Evolutionary conservation across 192 early-diverging fungal genomes (phyloP), one percentile per base, ranked within the genome.

Genomic region (Coemansia asiatica): DNA sequence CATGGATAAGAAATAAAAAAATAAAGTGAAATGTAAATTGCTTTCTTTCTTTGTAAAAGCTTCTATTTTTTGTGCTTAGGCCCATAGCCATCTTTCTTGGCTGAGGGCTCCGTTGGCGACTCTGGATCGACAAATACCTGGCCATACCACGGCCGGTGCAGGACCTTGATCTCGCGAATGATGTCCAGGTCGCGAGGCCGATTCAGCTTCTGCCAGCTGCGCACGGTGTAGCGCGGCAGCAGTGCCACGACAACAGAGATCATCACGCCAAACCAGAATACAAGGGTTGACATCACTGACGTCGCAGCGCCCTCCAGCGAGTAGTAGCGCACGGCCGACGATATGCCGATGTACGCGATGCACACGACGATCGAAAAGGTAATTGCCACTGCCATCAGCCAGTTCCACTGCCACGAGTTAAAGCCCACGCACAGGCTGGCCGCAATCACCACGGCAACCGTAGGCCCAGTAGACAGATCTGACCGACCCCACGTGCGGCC

Each of bases 351-450:
- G 74, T 93, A 94, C 4, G 67, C 60, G 18, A 91, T 72, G 72
- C 90, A 86, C 29, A 94, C 72, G 1, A 81, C 61, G 25, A 95
- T 85, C 38, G 91, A 90, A 6, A 87, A 59, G 53, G 69, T 64
- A 29, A 98, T 74, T 27, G 87, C 82, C 26, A 84, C 73, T 18
- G 85, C 83, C 56, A 87, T 91, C 46, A 92, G 66, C 83, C 86
- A 92, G 19, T 92, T 92, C 95, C 95, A 98, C 71, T 89, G 87
- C 63, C 88, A 91, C 0, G 91, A 87, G 67, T 90, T 91, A 53
- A 94, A 78, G 16, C 82, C 89, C 26, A 91, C 85, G 59, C 88
- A 89, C 27, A 94, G 63, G 72, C 94, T 97, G 63, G 92, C 92
- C 21, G 87, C 85, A 12, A 94, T 81, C 48, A 98, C 90, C 18